Evolutionary conservation across 176 grass and related monocot species (phyloP).

Genomic region (Pontederia crassipes): DNA sequence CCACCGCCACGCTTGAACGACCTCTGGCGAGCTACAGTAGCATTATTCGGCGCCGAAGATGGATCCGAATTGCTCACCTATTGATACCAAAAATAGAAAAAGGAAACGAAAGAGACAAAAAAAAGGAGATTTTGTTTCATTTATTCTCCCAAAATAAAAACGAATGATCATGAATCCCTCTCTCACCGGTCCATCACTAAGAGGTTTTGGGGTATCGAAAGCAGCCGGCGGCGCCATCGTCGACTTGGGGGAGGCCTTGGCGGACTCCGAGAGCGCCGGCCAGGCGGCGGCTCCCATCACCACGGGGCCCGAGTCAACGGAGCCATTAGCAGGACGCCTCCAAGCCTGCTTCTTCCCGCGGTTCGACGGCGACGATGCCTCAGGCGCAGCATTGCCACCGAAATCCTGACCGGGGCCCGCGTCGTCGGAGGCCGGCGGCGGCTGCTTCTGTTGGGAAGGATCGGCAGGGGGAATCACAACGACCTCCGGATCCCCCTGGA

Average conservation of each 20-base stretch:
- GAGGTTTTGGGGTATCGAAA: slow-evolving; percentile 18
- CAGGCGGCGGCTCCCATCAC: slow-evolving; percentile 40
- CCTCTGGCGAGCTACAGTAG: slow-evolving; percentile 7
- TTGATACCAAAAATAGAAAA: not conserved
- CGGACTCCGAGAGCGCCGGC: slow-evolving; percentile 55
- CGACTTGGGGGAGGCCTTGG: slow-evolving; percentile 27
- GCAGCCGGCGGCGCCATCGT: not conserved
- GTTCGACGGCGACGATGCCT: not conserved
- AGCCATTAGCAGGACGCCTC: slow-evolving; percentile 39
- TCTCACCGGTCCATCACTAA: slow-evolving; percentile 6
- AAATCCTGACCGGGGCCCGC: no score
- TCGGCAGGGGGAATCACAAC: not conserved
- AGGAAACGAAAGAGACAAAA: not conserved
- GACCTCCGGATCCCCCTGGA: not conserved
- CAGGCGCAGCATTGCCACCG: no score
- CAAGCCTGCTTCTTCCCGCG: slow-evolving; percentile 37
- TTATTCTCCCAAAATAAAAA: slow-evolving; percentile 29
- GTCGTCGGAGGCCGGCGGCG: slow-evolving; percentile 2
- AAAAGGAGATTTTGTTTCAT: not conserved
- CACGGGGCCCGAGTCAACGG: slow-evolving; percentile 1
- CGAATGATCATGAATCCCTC: slow-evolving; percentile 5
- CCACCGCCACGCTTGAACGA: slow-evolving; percentile 25
- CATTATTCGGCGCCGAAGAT: not conserved
- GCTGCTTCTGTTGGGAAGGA: not conserved
- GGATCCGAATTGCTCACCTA: not conserved